Evolutionary conservation across 192 early-diverging fungal genomes (phyloP), one percentile per base, ranked within the genome.

Genomic region (Umbelopsis vinacea): DNA sequence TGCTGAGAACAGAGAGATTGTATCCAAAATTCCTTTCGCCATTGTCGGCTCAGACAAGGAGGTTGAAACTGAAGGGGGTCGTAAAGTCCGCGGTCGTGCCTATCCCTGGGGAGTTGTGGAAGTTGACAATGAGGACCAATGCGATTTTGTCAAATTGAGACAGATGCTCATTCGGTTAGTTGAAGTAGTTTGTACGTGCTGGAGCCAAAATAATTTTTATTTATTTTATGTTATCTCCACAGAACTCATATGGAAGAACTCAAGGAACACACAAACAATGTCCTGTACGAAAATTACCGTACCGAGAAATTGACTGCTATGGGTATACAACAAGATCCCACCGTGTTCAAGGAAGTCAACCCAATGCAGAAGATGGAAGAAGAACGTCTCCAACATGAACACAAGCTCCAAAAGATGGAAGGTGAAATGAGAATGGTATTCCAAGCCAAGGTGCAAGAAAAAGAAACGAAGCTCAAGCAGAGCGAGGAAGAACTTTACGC

Each of bases 361-460:
- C 79, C 79, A 52, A 81, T 89, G 15, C 79, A 84, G 57, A 90
- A 97, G 84, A 83, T 97, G 71, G 96, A 98, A 75, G 95, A 97
- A 80, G 96, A 99, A 85, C 91, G 91, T 67, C 81, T 88, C 24
- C 85, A 94, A 37, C 97, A 99, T 74, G 96, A 99, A 83, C 90
- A 89, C 74, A 98, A 98, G 85, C 88, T 99, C 88, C 89, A 92
- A 66, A 97, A 97, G 89, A 98, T 99, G 97, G 96, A 99, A 83
- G 89, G 91, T 40, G 97, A 99, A 83, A 99, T 99, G 97, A 95
- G 95, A 80, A 87, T 91, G 40, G 97, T 99, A 60, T 99, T 99
- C 92, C 94, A 97, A 80, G 94, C 96, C 70, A 99, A 99, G 89
- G 97, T 99, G 9, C 93, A 96, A 69, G 97, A 99, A 85, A 98